Evolutionary conservation across 495 filamentous ascomycete genomes (phyloP), one percentile per base, ranked within the genome.

Genomic region (Penicillium simplicissimum): DNA sequence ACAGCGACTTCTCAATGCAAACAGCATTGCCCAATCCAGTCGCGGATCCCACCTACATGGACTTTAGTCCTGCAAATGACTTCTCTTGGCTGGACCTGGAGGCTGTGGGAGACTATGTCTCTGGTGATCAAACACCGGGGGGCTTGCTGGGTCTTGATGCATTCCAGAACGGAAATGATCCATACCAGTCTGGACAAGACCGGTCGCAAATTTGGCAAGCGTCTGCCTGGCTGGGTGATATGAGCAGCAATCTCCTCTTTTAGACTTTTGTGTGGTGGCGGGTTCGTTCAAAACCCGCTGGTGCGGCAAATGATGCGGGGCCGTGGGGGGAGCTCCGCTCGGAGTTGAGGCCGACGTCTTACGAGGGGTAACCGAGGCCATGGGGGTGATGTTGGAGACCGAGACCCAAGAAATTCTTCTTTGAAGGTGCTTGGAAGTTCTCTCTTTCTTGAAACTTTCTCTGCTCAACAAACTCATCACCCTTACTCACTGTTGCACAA

Each of bases 71-170:
- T 8, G 78, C 78, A 2, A 80, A 84, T 40, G 83, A 85, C 52
- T 85, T 85, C 67, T 83, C 81, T 1, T 85, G 83, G 83, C 74
- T 84, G 5, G 81, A 85, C 69, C 69, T 85, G 31, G 77, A 81
- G 62, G 83, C 82, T 15, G 82, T 85, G 17, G 82, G 83, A 0
- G 81, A 85, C 45, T 85, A 81, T 66, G 83, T 81, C 35, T 80
- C 79, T 5, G 79, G 79, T 4, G 78, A 81, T 49, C 76, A 72
- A 38, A 75, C 78, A 14, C 64, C 76, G 0, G 73, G 73, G 25
- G 75, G 74, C 15, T 56, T 76, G 21, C 57, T 79, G 49, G 74
- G 73, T 8, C 62, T 76, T n/a, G 76, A 79, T 59, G 58, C 73
- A 0, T 75, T 78, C 64, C 72, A 75, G 51, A 79, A 76, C 53